Base-by-base conservation (phyloP, 257 asterid genomes). In the Nyctanthes arbortristis region DNA sequence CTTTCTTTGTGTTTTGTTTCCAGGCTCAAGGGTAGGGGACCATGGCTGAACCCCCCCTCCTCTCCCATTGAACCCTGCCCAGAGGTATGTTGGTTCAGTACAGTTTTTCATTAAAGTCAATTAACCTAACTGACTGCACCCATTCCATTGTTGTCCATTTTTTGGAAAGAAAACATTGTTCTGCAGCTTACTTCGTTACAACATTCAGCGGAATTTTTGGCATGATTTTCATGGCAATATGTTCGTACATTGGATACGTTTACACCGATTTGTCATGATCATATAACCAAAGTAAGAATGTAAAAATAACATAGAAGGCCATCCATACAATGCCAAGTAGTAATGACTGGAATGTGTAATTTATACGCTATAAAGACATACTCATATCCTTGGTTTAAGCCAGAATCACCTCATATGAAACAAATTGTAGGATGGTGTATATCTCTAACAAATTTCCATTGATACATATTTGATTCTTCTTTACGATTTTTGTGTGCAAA, bases 161-260 rank as follows among this genome's bases (percentile, higher is more conserved):
- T 6, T 2, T 1, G 13, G 13, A 20, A 20, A 20, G 5, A 49
- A 49, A 49, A 6, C 6, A 49, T 24, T 8, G 14, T 52, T 52
- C 9, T 52, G 59, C 59, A 52, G 16, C 59, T 52, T 20, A 52
- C 24, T 20, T 52, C 59, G 9, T 22, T 52, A 22, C 9, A 43
- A 13, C 22, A 13, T 43, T 43, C 54, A 16, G 54, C n/a, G 30
- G 30, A 69, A 69, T 5, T 5, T 32, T 52, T 33, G 67, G 39
- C 55, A 55, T 35, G 27, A 33, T 49, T 28, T 29, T 62, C 25
- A 24, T 30, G 13, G 34, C 62, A 2, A 49, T 34, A 40, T 70
- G 60, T 60, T 47, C 70, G 62, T 62, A 54, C 65, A 52, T 65
- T 11, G 64, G 64, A 75, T 28, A 32, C 75, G 29, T 34, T 37